A percentile compares a stretch with the other conserved stretches of the same genome.
These are phyloP conservation scores for Irpex sp. DNA, from an alignment of 1,284 basidiomycete genomes.

Conservation along the genomic window DNA sequence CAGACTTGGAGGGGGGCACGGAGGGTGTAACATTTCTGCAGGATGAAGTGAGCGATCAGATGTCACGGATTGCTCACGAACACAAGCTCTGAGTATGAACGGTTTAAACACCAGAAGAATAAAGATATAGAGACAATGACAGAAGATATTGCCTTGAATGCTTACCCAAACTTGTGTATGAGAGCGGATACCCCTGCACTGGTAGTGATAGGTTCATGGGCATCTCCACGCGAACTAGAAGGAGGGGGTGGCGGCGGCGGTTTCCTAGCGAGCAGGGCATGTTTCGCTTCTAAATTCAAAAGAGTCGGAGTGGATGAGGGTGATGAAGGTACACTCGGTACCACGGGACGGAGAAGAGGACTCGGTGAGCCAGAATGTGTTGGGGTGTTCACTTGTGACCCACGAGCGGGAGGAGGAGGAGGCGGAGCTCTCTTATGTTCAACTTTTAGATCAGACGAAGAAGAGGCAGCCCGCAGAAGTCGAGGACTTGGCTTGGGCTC, in stretches of 20 bases:
- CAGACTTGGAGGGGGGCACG: neutral
- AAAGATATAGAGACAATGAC: neutral
- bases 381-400: slow-evolving; percentile 37
- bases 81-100: neutral
- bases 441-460: slow-evolving; percentile 49
- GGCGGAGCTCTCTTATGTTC: slow-evolving; percentile 48
- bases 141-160: slow-evolving; percentile 12
- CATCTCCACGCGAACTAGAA: slow-evolving; percentile 13
- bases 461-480: slow-evolving; percentile 41
- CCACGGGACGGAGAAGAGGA: slow-evolving; percentile 41
- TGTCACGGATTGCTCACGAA: neutral
- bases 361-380: slow-evolving; percentile 37
- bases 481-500: slow-evolving; percentile 20
- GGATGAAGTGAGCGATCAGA: neutral
- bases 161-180: slow-evolving; percentile 52
- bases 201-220: slow-evolving; percentile 8
- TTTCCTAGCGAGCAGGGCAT: slow-evolving; percentile 23
- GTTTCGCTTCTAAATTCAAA: slow-evolving; percentile 12
- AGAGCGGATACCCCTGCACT: slow-evolving; percentile 38
- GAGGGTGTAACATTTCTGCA: slow-evolving; percentile 9
- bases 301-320: neutral
- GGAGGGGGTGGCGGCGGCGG: slow-evolving; percentile 26
- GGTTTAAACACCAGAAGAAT: neutral
- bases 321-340: slow-evolving; percentile 8
- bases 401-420: slow-evolving; percentile 44